Conservation (phyloP, 2,329 filamentous ascomycete genomes). For the Diaporthe australafricana region DNA sequence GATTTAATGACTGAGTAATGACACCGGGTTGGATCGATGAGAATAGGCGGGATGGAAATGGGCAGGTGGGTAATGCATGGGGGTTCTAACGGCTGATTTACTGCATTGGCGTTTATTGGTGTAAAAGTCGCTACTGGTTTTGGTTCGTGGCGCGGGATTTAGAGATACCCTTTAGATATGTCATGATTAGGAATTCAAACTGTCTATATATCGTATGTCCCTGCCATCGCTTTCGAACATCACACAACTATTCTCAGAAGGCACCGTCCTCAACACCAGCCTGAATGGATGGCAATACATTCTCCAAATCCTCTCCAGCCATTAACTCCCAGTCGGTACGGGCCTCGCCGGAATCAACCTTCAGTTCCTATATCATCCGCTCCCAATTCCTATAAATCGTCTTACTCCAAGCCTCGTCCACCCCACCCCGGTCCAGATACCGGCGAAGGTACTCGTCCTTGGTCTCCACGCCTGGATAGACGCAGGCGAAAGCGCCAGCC, state of each 20-base stretch:
- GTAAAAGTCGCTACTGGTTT: neutral
- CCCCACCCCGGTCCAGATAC: neutral
- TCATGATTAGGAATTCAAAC: conserved; percentile 7
- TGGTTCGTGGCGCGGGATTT: conserved; percentile 9
- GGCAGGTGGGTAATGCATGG: conserved; percentile 6
- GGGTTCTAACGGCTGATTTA: neutral
- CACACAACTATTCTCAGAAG: too few relatives aligned
- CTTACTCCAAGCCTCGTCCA: neutral
- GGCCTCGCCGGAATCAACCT: neutral
- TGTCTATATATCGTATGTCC: neutral
- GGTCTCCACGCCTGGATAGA: neutral
- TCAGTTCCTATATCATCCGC: neutral
- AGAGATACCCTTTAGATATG: conserved; percentile 27
- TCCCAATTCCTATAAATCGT: neutral
- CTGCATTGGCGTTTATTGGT: conserved; percentile 11
- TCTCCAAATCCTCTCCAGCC: neutral
- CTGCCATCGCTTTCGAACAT: neutral
- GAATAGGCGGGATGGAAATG: neutral
- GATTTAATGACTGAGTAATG: neutral
- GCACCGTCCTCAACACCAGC: neutral
- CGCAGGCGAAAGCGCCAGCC: neutral
- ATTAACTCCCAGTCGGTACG: neutral
- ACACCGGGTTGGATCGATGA: neutral
- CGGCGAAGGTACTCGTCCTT: neutral
- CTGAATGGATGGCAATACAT: neutral